Evolutionary conservation across 495 filamentous ascomycete species (phyloP), one percentile per base, ranked within the genome.

Genomic region (Amphirosellinia nigrospora): DNA sequence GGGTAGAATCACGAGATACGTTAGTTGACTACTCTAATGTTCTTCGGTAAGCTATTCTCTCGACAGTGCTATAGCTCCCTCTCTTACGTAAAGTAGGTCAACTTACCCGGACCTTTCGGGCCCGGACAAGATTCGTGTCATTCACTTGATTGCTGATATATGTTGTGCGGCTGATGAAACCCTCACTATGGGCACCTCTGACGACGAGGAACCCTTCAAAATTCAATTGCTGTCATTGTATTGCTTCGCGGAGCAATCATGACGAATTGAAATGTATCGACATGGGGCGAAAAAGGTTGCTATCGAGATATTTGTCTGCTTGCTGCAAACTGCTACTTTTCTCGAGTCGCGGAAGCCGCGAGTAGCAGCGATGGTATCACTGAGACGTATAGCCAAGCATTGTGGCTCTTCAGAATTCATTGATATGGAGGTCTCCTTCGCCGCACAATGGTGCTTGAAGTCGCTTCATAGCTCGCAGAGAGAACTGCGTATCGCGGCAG

Each of bases 401-500:
- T 88, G 87, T 0, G 77, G 79, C 2, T 81, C 85, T 66, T 55
- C 79, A 8, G 79, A 82, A 13, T 83, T 91, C 66, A 79, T 95
- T 66, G 87, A 94, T 70, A 79, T 98, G 4, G 85, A 87, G 46
- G 81, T 74, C 7, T 93, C 92, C 9, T 69, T 78, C 0, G 82
- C 91, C 50, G 94, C 93, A 0, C 89, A 93, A 74, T 94, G 92
- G 85, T 96, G 93, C 74, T 78, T 98, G 2, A 86, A 89, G 66
- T 93, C 91, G 3, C 81, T 97, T 26, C 87, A 88, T 58, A 97
- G 94, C 76, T 95, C 94, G 8, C 79, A 91, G 28, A 88, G 96
- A 75, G 96, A 98, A 75, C 82, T 98, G 60, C 90, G 96, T 15
- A 86, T 97, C 75, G 91, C 91, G 32, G 91, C 94, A 72, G 92